Conservation (phyloP, 495 filamentous ascomycete genomes). For the Daldinia loculata region DNA sequence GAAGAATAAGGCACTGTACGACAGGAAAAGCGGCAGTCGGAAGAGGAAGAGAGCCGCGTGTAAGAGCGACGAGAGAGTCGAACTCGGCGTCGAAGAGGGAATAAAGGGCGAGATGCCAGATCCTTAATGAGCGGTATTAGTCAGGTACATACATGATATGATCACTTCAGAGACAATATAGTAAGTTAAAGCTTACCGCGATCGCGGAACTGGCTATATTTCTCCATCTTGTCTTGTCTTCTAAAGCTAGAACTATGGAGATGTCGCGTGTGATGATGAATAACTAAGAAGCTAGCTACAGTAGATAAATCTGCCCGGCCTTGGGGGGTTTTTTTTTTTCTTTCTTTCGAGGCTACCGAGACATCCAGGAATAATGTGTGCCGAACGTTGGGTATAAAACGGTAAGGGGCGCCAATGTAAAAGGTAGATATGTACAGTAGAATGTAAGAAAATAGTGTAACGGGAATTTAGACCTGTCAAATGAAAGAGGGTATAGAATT, state of each 20-base stretch:
- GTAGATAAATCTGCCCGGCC: constrained; percentile 9
- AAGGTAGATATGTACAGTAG: background rate
- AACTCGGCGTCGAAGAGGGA: constrained; percentile 70
- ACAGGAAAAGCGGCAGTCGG: constrained; percentile 80
- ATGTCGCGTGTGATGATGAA: background rate
- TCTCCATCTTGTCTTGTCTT: constrained; percentile 74
- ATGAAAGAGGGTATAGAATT: constrained; percentile 10
- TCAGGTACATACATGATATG: background rate
- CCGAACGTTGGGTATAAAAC: background rate
- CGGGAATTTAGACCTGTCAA: constrained; percentile 8
- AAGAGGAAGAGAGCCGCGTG: constrained; percentile 78
- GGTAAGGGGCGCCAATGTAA: background rate
- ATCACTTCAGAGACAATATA: background rate
- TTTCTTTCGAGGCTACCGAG: constrained; percentile 25
- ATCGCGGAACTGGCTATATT: constrained; percentile 95
- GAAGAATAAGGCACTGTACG: constrained; percentile 75
- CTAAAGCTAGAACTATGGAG: constrained; percentile 3
- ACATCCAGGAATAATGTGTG: constrained; percentile 17
- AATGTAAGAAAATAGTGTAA: constrained; percentile 2
- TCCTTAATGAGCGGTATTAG: constrained; percentile 60
- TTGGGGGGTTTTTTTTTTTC: background rate
- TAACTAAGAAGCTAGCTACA: background rate
- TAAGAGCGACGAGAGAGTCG: constrained; percentile 66
- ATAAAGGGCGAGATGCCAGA: constrained; percentile 97
- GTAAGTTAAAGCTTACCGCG: constrained; percentile 67